Base-by-base conservation (phyloP, 192 early-diverging fungal genomes). In the Obelidium mucronatum region DNA sequence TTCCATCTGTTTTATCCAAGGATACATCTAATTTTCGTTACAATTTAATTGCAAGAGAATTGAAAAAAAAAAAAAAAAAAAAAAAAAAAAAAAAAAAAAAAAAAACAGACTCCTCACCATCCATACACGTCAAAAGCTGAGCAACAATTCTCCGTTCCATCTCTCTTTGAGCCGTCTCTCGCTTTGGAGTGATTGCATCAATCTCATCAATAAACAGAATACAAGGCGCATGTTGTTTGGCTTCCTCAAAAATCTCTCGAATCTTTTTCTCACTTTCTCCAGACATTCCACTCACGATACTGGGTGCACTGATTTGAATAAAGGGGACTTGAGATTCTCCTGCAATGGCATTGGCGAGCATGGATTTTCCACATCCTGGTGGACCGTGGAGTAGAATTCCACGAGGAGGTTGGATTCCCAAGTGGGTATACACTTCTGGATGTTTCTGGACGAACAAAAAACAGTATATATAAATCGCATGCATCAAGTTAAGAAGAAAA, bases 191-290 rank as follows among this genome's bases (percentile, higher is more conserved):
- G 59, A 99, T 98, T 19, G 95, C 94, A 80, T 99, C 97, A 67
- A 99, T 98, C 80, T 99, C 97, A 78, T 99, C 97, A 74, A 99
- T 96, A 73, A 99, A 99, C 64, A 99, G 84, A 30, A 99, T 75
- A 81, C 94, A 96, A 0, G 95, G 95, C 5, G 95, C 95, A 67
- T 90, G 79, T 4, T 86, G 91, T 61, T 88, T 93, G 2, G 96
- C 97, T 76, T 98, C 95, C n/a, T 96, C 94, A 88, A 99, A 99
- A 0, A 99, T 88, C 75, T 98, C 97, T 35, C 97, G 89, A 31
- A 99, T 91, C 84, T 98, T 98, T 80, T 98, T 97, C 80, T 99
- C 97, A 4, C 94, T 96, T 82, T 99, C 97, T 52, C 97, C 97
- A 24, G 96, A 97, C 95, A 98, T 97, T 17, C 96, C 96, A 24